A percentile compares a stretch with the other conserved stretches of the same genome.
These are phyloP conservation scores for Carex parvula DNA, from an alignment of 176 grass and related monocot genomes.

Conservation along the genomic window DNA sequence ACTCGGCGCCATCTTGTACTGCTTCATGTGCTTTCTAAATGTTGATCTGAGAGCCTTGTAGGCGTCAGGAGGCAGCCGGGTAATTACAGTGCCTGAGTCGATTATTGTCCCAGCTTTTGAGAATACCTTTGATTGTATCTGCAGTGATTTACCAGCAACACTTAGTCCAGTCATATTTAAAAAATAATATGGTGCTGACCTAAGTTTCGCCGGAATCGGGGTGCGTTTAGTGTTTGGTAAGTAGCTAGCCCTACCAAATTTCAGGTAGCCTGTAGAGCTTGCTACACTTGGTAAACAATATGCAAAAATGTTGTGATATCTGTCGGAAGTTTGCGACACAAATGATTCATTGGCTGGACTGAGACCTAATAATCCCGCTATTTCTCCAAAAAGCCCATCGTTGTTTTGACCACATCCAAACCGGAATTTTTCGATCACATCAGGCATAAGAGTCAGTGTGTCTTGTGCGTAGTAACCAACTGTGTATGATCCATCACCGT, in stretches of 20 bases:
- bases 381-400: neutral
- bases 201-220: too few species aligned
- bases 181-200: slow-evolving; percentile 36
- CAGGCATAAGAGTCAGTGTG: slow-evolving; percentile 23
- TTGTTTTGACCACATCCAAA: slow-evolving; percentile 38
- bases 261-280: slow-evolving; percentile 36
- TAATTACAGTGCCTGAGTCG: slow-evolving; percentile 48
- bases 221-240: too few species aligned
- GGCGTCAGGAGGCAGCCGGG: slow-evolving; percentile 23
- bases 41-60: slow-evolving; percentile 27
- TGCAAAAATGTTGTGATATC: slow-evolving; percentile 25
- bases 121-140: neutral
- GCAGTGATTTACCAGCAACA: slow-evolving; percentile 12
- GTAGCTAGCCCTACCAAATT: too few species aligned
- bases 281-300: slow-evolving; percentile 38
- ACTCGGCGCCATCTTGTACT: slow-evolving; percentile 17
- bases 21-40: slow-evolving; percentile 32
- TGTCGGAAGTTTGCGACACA: slow-evolving; percentile 23
- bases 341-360: slow-evolving; percentile 28
- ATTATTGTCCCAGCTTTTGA: neutral
- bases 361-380: slow-evolving; percentile 41
- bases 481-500: slow-evolving; percentile 29
- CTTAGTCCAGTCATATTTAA: slow-evolving; percentile 29
- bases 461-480: slow-evolving; percentile 9
- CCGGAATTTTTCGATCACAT: slow-evolving; percentile 19